Conservation (phyloP, 352 stramenopile genomes). For the Phytophthora crassamura region DNA sequence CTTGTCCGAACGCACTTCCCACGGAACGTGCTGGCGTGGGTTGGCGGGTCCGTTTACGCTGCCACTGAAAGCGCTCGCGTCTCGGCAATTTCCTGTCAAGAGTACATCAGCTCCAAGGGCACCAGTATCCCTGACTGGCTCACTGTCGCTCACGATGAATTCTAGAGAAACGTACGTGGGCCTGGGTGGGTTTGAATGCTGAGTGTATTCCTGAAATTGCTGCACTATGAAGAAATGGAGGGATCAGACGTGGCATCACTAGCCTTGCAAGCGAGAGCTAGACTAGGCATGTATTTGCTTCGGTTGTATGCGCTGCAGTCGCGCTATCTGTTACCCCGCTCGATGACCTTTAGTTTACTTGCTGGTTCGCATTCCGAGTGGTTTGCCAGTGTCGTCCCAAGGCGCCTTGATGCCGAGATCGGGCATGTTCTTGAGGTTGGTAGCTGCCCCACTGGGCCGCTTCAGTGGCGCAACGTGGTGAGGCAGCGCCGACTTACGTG, state of each 20-base stretch:
- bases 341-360: slow-evolving; percentile 30
- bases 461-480: slow-evolving; percentile 86
- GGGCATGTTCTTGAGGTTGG: slow-evolving; percentile 68
- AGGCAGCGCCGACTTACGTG: slow-evolving; percentile 73
- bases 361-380: slow-evolving; percentile 63
- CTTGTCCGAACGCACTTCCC: slow-evolving; percentile 70
- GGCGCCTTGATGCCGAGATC: slow-evolving; percentile 78
- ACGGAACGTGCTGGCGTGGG: slow-evolving; percentile 75
- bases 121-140: slow-evolving; percentile 67
- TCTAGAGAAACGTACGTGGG: slow-evolving; percentile 15
- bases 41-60: slow-evolving; percentile 81
- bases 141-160: slow-evolving; percentile 54
- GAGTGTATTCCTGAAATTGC: slow-evolving; percentile 28
- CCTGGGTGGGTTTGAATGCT: slow-evolving; percentile 20
- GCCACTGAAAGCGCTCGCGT: slow-evolving; percentile 57
- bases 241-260: slow-evolving; percentile 5
- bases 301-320: slow-evolving; percentile 11
- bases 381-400: slow-evolving; percentile 79
- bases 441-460: slow-evolving; percentile 40
- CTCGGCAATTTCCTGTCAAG: slow-evolving; percentile 54
- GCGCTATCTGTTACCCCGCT: background rate
- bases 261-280: slow-evolving; percentile 1
- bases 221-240: slow-evolving; percentile 18
- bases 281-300: slow-evolving; percentile 7
- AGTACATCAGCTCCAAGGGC: slow-evolving; percentile 54